Conservation (phyloP, 306 rosid species). For the Pyrus bretschneideri region DNA sequence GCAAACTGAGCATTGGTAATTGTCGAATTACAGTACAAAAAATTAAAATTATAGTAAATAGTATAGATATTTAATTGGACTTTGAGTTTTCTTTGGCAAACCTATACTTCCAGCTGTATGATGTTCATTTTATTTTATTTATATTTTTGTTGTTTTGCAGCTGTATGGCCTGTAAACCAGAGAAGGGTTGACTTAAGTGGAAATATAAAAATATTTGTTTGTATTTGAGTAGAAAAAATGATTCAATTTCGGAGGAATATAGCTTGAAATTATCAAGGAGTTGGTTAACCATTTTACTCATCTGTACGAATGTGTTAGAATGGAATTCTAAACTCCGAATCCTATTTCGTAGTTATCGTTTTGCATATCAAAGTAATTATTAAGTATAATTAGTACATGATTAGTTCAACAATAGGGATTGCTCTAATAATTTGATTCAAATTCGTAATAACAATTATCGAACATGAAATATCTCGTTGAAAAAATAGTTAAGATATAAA, state of each 20-base stretch:
- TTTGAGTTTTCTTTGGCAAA: neutral
- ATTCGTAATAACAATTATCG: too few relatives aligned
- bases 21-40: slow-evolving; percentile 18
- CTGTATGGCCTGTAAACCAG: slow-evolving; percentile 2
- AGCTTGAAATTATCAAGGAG: neutral
- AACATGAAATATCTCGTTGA: neutral
- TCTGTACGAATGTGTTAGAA: neutral
- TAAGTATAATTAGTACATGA: too few relatives aligned
- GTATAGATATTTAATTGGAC: neutral
- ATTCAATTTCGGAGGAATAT: neutral
- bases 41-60: neutral
- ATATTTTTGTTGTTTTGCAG: slow-evolving; percentile 19
- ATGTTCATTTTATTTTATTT: slow-evolving; percentile 3
- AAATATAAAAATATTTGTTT: neutral
- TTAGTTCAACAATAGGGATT: too few relatives aligned
- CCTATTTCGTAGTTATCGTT: too few relatives aligned
- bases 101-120: slow-evolving; percentile 43
- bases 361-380: too few relatives aligned
- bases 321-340: too few relatives aligned
- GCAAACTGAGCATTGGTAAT: neutral
- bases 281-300: too few relatives aligned
- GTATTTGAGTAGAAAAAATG: too few relatives aligned
- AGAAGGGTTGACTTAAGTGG: neutral
- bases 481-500: too few relatives aligned
- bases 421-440: too few relatives aligned